These are phyloP conservation scores for Allium cepa DNA, from an alignment of 106 monocot species.

Conservation along the genomic window DNA sequence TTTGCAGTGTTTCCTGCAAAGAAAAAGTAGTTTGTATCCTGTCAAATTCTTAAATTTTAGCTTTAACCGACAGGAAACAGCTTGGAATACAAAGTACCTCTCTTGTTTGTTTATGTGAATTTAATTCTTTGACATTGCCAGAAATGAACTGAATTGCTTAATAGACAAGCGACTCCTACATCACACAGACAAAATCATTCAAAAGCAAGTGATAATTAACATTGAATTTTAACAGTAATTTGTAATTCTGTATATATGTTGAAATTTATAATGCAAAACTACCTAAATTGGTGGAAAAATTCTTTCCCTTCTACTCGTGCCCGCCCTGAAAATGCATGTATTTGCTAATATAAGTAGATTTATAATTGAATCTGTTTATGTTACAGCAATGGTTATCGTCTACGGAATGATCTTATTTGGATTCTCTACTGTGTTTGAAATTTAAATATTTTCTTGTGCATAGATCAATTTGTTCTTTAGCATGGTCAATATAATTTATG, in stretches of 20 bases:
- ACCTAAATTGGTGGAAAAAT: conserved; percentile 96
- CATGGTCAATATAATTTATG: too few relatives aligned
- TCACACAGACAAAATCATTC: background rate
- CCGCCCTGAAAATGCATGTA: conserved; percentile 42
- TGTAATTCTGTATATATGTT: too few relatives aligned
- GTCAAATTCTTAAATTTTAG: too few relatives aligned
- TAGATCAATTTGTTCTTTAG: too few relatives aligned
- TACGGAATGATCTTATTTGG: too few relatives aligned
- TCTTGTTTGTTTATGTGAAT: conserved; percentile 83
- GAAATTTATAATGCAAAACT: background rate
- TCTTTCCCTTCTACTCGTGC: conserved; percentile 89
- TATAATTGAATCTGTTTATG: too few relatives aligned
- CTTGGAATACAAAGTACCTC: conserved; percentile 41
- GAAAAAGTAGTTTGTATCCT: background rate
- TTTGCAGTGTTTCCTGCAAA: conserved; percentile 84
- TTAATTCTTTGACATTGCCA: conserved; percentile 91
- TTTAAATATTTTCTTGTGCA: too few relatives aligned
- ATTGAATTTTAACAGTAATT: too few relatives aligned
- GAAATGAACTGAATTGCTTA: conserved; percentile 81
- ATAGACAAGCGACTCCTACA: conserved; percentile 73
- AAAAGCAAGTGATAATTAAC: too few relatives aligned
- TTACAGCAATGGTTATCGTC: too few relatives aligned
- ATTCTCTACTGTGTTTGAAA: too few relatives aligned
- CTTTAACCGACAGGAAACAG: background rate
- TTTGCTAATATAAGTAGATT: too few relatives aligned